Percentiles rank a stretch among this genome's conserved stretches.
Evolutionary conservation across 768 basidiomycete species (phyloP).

Genomic region (Porphyrellus cyaneotinctus): DNA sequence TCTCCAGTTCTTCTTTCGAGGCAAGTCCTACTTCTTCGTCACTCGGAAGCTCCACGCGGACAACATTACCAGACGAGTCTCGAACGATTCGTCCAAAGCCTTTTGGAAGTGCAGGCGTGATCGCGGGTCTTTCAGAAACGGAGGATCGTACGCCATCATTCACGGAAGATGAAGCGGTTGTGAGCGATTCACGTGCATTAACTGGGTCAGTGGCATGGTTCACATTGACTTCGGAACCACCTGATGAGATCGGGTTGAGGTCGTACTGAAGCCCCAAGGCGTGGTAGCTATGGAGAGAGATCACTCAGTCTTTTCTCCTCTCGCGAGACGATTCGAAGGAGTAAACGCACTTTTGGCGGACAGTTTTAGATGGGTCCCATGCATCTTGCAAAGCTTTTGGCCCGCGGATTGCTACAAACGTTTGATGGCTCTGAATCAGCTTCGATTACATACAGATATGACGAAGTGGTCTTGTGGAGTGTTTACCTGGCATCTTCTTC

Average conservation of each 20-base stretch:
- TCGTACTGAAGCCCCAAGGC: constrained; percentile 69
- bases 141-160: neutral
- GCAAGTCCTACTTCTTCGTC: constrained; percentile 37
- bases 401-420: constrained; percentile 63
- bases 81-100: constrained; percentile 81
- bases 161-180: neutral
- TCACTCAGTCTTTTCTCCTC: neutral
- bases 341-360: constrained; percentile 82
- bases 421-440: constrained; percentile 4
- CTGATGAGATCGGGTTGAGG: constrained; percentile 63
- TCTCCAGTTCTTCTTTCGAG: constrained; percentile 30
- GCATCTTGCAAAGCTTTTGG: constrained; percentile 77
- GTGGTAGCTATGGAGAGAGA: constrained; percentile 52
- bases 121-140: constrained; percentile 13
- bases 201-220: neutral
- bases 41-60: constrained; percentile 62
- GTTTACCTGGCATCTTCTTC: constrained; percentile 73
- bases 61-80: constrained; percentile 71
- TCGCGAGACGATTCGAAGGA: neutral
- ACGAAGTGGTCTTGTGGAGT: neutral
- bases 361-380: constrained; percentile 86
- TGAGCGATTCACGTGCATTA: neutral
- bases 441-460: neutral
- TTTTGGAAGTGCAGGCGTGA: constrained; percentile 40
- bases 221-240: constrained; percentile 54